Conservation (phyloP, 495 filamentous ascomycete species). For the Aspergillus saccharolyticus region DNA sequence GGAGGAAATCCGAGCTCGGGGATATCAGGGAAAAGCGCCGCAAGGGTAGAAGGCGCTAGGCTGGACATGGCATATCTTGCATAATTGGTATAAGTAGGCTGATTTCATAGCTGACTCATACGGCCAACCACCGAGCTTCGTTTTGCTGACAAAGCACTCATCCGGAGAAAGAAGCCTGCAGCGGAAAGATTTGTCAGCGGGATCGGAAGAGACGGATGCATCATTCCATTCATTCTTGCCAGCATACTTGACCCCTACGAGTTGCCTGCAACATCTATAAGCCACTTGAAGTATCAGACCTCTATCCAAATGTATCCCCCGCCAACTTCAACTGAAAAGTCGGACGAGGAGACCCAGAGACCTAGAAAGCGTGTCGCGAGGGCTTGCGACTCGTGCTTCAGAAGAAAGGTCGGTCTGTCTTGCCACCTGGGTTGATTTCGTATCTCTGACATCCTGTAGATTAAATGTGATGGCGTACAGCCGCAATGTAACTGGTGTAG, state of each 20-base stretch:
- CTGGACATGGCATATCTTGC: too few species aligned
- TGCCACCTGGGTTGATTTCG: not conserved
- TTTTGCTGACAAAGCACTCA: not conserved
- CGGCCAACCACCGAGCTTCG: not conserved
- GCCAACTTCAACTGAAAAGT: constrained; percentile 15
- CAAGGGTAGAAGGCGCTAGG: too few species aligned
- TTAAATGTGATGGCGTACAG: constrained; percentile 45
- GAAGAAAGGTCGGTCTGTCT: constrained; percentile 43
- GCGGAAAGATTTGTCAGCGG: not conserved
- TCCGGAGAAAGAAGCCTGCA: not conserved
- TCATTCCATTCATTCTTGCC: not conserved
- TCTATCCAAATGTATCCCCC: constrained; percentile 18
- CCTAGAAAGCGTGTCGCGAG: constrained; percentile 30
- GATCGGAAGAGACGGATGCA: not conserved
- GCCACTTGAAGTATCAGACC: not conserved
- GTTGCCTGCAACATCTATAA: not conserved
- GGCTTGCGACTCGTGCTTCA: constrained; percentile 50
- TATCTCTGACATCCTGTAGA: constrained; percentile 24
- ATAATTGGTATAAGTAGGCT: too few species aligned
- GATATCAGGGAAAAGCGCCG: too few species aligned
- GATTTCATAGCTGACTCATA: not conserved
- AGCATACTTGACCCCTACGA: not conserved
- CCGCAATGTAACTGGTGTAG: constrained; percentile 50
- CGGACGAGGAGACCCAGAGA: constrained; percentile 16
- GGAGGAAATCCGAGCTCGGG: too few species aligned